Conservation (phyloP, 495 filamentous ascomycete species). For the Aspergillus heteromorphus region DNA sequence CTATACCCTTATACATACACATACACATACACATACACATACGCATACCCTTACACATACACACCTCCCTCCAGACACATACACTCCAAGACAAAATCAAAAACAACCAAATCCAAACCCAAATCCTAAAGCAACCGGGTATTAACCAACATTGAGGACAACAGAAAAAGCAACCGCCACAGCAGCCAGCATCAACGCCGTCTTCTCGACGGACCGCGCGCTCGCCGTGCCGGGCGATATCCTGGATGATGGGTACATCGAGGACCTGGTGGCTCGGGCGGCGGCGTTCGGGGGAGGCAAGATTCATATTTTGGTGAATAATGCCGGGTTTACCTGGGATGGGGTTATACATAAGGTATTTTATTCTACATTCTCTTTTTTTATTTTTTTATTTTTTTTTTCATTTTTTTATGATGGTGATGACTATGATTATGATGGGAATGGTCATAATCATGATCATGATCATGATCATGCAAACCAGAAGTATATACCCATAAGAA, state of each 20-base stretch:
- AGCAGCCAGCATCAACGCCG: conserved; percentile 57
- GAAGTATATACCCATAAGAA: no score
- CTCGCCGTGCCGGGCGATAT: conserved; percentile 70
- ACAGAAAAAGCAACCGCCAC: conserved; percentile 59
- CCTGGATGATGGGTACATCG: conserved; percentile 59
- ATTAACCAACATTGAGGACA: no score
- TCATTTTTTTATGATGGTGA: background rate
- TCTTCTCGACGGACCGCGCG: conserved; percentile 53
- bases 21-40: background rate
- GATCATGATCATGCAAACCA: no score
- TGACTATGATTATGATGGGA: background rate
- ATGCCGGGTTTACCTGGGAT: conserved; percentile 87
- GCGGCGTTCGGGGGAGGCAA: conserved; percentile 79
- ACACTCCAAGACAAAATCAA: background rate
- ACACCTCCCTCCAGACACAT: background rate
- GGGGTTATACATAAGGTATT: conserved; percentile 79
- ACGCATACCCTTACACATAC: background rate
- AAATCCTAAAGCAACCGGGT: background rate
- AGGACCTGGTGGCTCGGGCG: conserved; percentile 61
- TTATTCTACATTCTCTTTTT: background rate
- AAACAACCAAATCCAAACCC: no score
- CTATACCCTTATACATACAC: background rate
- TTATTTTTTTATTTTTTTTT: background rate
- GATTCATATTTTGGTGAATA: conserved; percentile 85
- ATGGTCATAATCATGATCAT: no score